Conservation (phyloP, 352 stramenopile species). For the Pelagophyceae sp. region DNA sequence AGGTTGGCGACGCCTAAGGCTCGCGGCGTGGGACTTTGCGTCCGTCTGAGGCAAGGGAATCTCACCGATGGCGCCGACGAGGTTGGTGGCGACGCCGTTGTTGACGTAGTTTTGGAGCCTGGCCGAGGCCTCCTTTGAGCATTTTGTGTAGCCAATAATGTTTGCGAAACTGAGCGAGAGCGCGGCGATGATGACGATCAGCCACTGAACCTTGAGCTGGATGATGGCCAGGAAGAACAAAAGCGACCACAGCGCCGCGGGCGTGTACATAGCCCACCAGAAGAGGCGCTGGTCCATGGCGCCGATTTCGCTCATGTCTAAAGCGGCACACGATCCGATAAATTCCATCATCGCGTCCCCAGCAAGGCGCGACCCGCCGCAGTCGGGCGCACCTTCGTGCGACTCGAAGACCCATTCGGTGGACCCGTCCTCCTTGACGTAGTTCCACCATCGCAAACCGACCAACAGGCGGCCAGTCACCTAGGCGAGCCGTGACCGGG, state of each 20-base stretch:
- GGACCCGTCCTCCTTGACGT: slow-evolving; percentile 77
- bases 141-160: slow-evolving; percentile 84
- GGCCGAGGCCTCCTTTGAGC: slow-evolving; percentile 54
- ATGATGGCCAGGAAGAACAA: slow-evolving; percentile 74
- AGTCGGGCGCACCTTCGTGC: background rate
- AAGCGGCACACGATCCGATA: background rate
- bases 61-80: background rate
- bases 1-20: background rate
- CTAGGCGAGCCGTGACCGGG: too few species aligned
- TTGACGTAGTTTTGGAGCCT: slow-evolving; percentile 23
- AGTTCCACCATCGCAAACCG: slow-evolving; percentile 83
- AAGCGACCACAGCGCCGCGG: slow-evolving; percentile 67
- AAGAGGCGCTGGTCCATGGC: slow-evolving; percentile 69
- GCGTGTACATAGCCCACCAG: slow-evolving; percentile 75
- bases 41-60: too few species aligned
- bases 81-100: slow-evolving; percentile 1
- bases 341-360: background rate
- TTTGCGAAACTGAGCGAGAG: slow-evolving; percentile 72
- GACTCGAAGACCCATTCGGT: slow-evolving; percentile 81
- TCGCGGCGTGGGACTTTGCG: too few species aligned
- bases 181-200: slow-evolving; percentile 73
- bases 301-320: slow-evolving; percentile 6
- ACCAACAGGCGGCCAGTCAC: slow-evolving; percentile 45
- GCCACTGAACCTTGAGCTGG: slow-evolving; percentile 78
- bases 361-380: slow-evolving; percentile 67